Evolutionary conservation across 768 basidiomycete species (phyloP).

Genomic region (Phlebiopsis gigantea): DNA sequence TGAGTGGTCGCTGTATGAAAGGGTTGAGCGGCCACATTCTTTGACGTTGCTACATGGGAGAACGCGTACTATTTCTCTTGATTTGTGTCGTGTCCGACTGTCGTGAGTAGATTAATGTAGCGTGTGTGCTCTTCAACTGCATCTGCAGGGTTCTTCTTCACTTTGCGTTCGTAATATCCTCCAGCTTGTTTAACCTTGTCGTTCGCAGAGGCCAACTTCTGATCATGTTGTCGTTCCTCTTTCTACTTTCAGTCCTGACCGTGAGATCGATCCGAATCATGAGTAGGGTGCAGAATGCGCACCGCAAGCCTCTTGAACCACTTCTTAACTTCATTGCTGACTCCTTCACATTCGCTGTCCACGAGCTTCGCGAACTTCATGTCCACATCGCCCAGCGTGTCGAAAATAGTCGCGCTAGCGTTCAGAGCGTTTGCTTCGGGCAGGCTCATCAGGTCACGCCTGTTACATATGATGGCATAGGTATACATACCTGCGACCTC

Average conservation of each 20-base stretch:
- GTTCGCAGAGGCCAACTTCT: constrained; percentile 60
- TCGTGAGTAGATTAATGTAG: constrained; percentile 68
- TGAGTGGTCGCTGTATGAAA: constrained; percentile 53
- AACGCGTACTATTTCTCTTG: constrained; percentile 70
- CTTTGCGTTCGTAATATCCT: constrained; percentile 72
- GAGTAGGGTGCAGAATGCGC: constrained; percentile 22
- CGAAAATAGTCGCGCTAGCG: constrained; percentile 61
- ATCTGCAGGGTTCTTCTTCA: constrained; percentile 66
- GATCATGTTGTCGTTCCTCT: constrained; percentile 76
- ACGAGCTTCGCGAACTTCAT: constrained; percentile 68
- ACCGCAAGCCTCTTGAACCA: constrained; percentile 85
- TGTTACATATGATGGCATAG: not conserved
- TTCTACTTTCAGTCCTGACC: constrained; percentile 40
- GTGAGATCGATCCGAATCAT: not conserved
- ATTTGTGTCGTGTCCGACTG: constrained; percentile 71
- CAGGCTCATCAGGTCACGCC: not conserved
- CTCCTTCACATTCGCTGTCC: constrained; percentile 64
- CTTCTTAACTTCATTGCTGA: constrained; percentile 70
- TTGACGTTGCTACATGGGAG: not conserved
- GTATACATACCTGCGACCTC: constrained; percentile 54
- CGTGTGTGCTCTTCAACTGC: constrained; percentile 70
- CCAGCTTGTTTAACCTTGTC: constrained; percentile 77
- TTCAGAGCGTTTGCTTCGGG: constrained; percentile 60
- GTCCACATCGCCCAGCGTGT: constrained; percentile 65
- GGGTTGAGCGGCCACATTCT: not conserved